Evolutionary conservation across 2,329 filamentous ascomycete species (phyloP).

Genomic region (Basipetospora sp.): DNA sequence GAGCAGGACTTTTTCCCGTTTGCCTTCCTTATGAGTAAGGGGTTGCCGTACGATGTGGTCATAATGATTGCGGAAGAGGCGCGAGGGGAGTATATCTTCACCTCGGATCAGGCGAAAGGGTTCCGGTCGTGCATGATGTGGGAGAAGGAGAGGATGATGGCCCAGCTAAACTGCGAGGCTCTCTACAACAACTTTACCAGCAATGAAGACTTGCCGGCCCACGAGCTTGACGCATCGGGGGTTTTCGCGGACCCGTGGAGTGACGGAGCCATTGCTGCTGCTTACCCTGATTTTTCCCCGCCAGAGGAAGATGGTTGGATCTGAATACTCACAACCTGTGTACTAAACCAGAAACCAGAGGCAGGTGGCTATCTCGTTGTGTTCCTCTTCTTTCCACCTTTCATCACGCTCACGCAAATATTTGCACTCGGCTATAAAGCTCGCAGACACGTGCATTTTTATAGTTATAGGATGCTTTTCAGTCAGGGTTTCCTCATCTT

Average conservation of each 20-base stretch:
- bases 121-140: conserved; percentile 1
- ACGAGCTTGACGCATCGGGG: background rate
- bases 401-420: background rate
- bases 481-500: no score
- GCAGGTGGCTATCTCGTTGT: background rate
- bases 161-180: background rate
- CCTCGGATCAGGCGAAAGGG: background rate
- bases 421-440: background rate
- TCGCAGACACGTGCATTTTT: background rate
- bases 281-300: background rate
- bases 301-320: background rate
- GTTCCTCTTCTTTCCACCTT: background rate
- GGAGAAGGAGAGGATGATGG: conserved; percentile 5
- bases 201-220: background rate
- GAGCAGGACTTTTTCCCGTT: conserved; percentile 2
- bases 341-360: background rate
- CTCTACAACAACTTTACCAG: background rate
- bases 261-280: background rate
- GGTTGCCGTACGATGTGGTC: background rate
- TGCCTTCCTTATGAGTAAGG: background rate
- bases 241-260: background rate
- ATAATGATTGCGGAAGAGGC: conserved; percentile 1
- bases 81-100: background rate
- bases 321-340: background rate
- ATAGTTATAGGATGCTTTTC: background rate